Evolutionary conservation across 805 yeast species (phyloP).

Genomic region (Metschnikowia chrysomelidarum): DNA sequence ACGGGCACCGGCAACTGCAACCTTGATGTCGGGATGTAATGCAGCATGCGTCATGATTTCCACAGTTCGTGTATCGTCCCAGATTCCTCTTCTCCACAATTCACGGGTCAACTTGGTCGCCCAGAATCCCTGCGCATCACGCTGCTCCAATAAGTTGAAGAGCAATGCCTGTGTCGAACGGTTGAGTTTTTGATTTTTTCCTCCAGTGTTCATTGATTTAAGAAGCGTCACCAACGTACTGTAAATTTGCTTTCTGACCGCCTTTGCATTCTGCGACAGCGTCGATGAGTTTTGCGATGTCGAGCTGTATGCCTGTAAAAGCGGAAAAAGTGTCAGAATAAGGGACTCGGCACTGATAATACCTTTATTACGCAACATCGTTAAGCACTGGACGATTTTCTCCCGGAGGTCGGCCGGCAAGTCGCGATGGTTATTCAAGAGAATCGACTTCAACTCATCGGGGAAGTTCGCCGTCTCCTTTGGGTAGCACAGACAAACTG

Average conservation of each 20-base stretch:
- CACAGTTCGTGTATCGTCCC: slow-evolving; percentile 98
- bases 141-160: slow-evolving; percentile 80
- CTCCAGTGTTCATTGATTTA: slow-evolving; percentile 81
- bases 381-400: slow-evolving; percentile 83
- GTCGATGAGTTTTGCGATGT: slow-evolving; percentile 30
- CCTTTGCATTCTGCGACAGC: slow-evolving; percentile 69
- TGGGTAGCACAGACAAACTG: slow-evolving; percentile 88
- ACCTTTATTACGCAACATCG: slow-evolving; percentile 86
- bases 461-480: slow-evolving; percentile 86
- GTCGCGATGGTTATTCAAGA: slow-evolving; percentile 74
- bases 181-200: slow-evolving; percentile 86
- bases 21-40: slow-evolving; percentile 80
- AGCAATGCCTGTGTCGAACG: slow-evolving; percentile 88
- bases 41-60: slow-evolving; percentile 98
- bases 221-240: slow-evolving; percentile 72
- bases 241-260: slow-evolving; percentile 79
- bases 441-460: slow-evolving; percentile 65
- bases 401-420: slow-evolving; percentile 85
- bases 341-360: slow-evolving; percentile 75
- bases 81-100: slow-evolving; percentile 94
- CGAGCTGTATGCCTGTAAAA: slow-evolving; percentile 62
- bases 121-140: slow-evolving; percentile 83
- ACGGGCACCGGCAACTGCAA: slow-evolving; percentile 83
- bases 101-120: slow-evolving; percentile 94
- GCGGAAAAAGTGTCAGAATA: slow-evolving; percentile 86